Percentiles rank a stretch among this genome's conserved stretches.
Conservation (phyloP, 441 rosid genomes). For the Viola pubescens region DNA sequence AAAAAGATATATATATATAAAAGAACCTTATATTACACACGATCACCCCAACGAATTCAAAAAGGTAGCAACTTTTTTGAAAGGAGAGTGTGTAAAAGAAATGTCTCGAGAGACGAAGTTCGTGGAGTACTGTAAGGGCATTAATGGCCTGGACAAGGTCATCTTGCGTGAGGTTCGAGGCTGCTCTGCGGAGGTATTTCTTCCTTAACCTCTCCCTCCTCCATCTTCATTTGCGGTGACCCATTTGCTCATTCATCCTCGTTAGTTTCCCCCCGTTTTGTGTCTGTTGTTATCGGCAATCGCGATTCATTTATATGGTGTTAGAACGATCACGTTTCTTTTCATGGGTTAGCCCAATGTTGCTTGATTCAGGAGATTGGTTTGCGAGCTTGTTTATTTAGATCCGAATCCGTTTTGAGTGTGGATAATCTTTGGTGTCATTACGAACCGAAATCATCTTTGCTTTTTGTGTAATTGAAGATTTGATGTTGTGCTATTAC, state of each 20-base stretch:
- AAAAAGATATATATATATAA: no score
- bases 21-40: no score
- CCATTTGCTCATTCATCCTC: no score
- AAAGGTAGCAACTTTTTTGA: no score
- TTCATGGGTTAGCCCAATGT: background rate
- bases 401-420: background rate
- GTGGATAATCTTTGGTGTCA: background rate
- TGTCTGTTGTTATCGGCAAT: no score
- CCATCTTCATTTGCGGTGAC: no score
- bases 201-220: background rate
- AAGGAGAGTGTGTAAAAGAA: constrained; percentile 1
- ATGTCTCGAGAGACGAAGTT: constrained; percentile 18
- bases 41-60: no score
- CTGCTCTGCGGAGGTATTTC: constrained; percentile 48
- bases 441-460: background rate
- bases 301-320: no score
- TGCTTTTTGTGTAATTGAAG: background rate
- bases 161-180: constrained; percentile 44
- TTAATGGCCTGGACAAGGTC: constrained; percentile 58
- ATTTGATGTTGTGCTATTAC: constrained; percentile 3
- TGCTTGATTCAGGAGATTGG: background rate
- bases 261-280: no score
- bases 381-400: background rate
- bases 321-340: background rate
- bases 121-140: constrained; percentile 43